A percentile compares a stretch with the other conserved stretches of the same genome.
Conservation (phyloP, 2,329 filamentous ascomycete genomes). For the Mariannaea elegans region DNA sequence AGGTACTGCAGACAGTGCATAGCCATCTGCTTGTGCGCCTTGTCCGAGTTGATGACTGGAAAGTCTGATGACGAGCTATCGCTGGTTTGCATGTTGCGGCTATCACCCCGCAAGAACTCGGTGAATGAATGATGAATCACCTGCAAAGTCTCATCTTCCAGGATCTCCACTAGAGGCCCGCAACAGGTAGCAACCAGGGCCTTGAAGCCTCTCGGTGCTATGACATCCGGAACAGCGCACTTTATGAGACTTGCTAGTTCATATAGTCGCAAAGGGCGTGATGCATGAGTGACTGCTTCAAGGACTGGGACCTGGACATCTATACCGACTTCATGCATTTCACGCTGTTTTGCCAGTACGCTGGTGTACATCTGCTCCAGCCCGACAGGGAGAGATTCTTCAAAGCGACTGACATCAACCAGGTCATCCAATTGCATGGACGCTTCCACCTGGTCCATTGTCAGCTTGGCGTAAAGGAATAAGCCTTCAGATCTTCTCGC, state of each 20-base stretch:
- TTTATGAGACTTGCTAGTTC: slow-evolving; percentile 44
- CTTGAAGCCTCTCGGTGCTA: slow-evolving; percentile 40
- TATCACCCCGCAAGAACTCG: slow-evolving; percentile 51
- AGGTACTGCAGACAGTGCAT: slow-evolving; percentile 30
- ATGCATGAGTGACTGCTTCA: slow-evolving; percentile 50
- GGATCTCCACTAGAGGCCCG: slow-evolving; percentile 53
- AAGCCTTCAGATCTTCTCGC: slow-evolving; percentile 25
- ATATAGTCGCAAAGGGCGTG: slow-evolving; percentile 49
- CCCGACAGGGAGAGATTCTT: slow-evolving; percentile 29
- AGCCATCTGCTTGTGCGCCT: slow-evolving; percentile 33
- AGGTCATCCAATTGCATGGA: not conserved
- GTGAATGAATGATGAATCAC: slow-evolving; percentile 60
- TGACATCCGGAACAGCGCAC: slow-evolving; percentile 33
- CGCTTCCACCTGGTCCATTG: slow-evolving; percentile 33
- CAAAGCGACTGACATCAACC: slow-evolving; percentile 14
- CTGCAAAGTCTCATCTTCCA: slow-evolving; percentile 54
- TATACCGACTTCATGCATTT: slow-evolving; percentile 36
- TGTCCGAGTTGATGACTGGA: slow-evolving; percentile 24
- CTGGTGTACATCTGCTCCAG: slow-evolving; percentile 43
- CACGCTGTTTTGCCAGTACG: slow-evolving; percentile 48
- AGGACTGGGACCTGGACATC: slow-evolving; percentile 49
- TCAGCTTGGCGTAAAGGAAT: slow-evolving; percentile 36
- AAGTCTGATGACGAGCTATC: slow-evolving; percentile 3
- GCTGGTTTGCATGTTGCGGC: not conserved
- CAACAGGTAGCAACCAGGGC: slow-evolving; percentile 47